Conservation (phyloP, 768 basidiomycete genomes). For the Lactifluus piperatus region DNA sequence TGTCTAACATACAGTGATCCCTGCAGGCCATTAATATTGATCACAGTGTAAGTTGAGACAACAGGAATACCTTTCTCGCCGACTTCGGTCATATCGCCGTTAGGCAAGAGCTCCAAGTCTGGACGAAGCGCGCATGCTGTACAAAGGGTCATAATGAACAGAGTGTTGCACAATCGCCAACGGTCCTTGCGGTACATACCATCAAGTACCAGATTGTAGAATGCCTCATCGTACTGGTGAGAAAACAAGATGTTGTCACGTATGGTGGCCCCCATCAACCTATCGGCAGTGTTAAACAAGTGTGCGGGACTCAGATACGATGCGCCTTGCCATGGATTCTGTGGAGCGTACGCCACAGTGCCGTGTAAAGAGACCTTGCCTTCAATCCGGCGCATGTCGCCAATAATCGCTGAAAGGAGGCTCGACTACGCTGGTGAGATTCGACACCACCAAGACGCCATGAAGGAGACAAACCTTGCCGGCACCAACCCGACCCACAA, state of each 20-base stretch:
- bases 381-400: constrained; percentile 73
- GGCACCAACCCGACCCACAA: constrained; percentile 84
- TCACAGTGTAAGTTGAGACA: background rate
- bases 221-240: constrained; percentile 77
- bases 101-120: constrained; percentile 68
- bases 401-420: constrained; percentile 70
- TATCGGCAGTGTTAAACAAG: constrained; percentile 22
- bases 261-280: constrained; percentile 80
- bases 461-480: constrained; percentile 56
- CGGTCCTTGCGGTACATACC: constrained; percentile 32
- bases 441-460: constrained; percentile 2
- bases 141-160: background rate
- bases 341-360: constrained; percentile 73
- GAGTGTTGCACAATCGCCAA: background rate
- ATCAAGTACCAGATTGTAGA: constrained; percentile 77
- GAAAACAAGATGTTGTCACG: constrained; percentile 91
- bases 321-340: constrained; percentile 66
- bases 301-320: background rate
- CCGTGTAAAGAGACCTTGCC: constrained; percentile 67
- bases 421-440: constrained; percentile 42
- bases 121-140: constrained; percentile 76
- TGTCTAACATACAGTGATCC: constrained; percentile 47
- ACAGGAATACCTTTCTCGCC: constrained; percentile 62
- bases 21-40: constrained; percentile 22
- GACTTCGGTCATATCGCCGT: constrained; percentile 81